Evolutionary conservation across 2,329 filamentous ascomycete species (phyloP).

Genomic region (Diaporthe longicolla): DNA sequence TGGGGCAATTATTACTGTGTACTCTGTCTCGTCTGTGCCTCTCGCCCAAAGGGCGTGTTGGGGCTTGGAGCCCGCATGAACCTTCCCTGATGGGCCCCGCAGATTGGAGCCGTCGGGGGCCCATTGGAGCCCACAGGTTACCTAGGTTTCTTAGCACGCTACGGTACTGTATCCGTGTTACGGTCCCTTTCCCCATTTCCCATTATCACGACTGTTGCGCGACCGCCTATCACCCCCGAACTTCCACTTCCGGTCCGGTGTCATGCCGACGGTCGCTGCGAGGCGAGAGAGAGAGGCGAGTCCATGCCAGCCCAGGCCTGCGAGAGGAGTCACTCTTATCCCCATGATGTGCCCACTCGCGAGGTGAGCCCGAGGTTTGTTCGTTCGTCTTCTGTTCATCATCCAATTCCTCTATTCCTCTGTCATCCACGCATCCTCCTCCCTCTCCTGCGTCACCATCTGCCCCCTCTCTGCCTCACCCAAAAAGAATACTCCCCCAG

Average conservation of each 20-base stretch:
- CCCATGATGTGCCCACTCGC: constrained; percentile 33
- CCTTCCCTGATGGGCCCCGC: constrained; percentile 35
- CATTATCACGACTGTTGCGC: constrained; percentile 34
- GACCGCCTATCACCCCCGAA: constrained; percentile 41
- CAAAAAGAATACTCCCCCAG: neutral
- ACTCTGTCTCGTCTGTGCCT: neutral
- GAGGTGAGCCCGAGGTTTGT: neutral
- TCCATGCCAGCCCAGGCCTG: constrained; percentile 17
- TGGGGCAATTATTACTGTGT: constrained; percentile 7
- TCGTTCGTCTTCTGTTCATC: neutral
- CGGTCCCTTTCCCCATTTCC: neutral
- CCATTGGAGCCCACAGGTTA: too few relatives aligned
- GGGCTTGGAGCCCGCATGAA: constrained; percentile 29
- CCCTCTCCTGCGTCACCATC: constrained; percentile 11
- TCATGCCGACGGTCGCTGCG: constrained; percentile 23
- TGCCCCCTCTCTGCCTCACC: neutral
- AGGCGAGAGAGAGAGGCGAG: neutral
- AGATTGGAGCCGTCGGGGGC: neutral
- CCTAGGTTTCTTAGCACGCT: too few relatives aligned
- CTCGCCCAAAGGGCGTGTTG: neutral
- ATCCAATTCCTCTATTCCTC: too few relatives aligned
- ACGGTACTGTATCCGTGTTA: constrained; percentile 1
- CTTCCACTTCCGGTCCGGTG: constrained; percentile 39
- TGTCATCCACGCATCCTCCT: neutral
- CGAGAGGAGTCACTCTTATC: constrained; percentile 31